Conservation (phyloP, 352 stramenopile genomes). For the Phytophthora sansomeana region DNA sequence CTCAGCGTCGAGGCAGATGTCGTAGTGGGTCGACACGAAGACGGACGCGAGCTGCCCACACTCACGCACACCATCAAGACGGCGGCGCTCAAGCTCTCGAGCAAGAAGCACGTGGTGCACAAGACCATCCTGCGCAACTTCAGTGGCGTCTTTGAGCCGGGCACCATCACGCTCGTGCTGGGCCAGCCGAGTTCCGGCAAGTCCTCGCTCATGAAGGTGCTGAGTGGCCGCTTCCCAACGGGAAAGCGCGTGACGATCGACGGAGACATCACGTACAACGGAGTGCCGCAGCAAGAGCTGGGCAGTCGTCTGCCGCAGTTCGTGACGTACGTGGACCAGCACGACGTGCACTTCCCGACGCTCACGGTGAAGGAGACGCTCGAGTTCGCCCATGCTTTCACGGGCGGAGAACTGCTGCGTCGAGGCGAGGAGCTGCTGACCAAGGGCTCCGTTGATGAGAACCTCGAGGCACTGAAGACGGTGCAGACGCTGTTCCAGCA, state of each 20-base stretch:
- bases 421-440: constrained; percentile 26
- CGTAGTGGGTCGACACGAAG: constrained; percentile 26
- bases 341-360: constrained; percentile 56
- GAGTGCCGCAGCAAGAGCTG: constrained; percentile 22
- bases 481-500: constrained; percentile 34
- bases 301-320: constrained; percentile 50
- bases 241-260: constrained; percentile 29
- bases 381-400: constrained; percentile 74
- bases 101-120: constrained; percentile 41
- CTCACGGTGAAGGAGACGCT: constrained; percentile 76
- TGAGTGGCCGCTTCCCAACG: constrained; percentile 40
- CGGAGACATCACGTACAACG: constrained; percentile 49
- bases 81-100: constrained; percentile 24
- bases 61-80: constrained; percentile 42
- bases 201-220: constrained; percentile 39
- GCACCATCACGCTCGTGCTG: constrained; percentile 33
- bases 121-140: constrained; percentile 45
- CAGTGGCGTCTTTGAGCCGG: constrained; percentile 32
- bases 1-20: constrained; percentile 40
- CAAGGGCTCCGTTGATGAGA: constrained; percentile 34
- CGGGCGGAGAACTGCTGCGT: constrained; percentile 28
- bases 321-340: constrained; percentile 55
- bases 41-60: constrained; percentile 47
- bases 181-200: constrained; percentile 35
- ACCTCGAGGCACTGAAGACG: constrained; percentile 31